Conservation (phyloP, 495 filamentous ascomycete genomes). For the Talaromyces wortmannii region DNA sequence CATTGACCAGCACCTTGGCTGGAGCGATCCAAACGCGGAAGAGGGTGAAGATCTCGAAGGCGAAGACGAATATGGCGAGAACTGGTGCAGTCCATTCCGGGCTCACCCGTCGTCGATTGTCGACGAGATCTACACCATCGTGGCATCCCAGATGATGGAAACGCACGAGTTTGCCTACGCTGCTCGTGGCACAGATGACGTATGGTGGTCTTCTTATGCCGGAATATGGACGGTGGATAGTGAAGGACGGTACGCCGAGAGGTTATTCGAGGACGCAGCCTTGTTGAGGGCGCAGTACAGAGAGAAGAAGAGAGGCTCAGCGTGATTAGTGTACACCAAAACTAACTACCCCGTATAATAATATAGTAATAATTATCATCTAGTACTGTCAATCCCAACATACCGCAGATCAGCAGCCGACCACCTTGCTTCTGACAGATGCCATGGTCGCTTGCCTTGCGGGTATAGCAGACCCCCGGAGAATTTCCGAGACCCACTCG, state of each 20-base stretch:
- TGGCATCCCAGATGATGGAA: neutral
- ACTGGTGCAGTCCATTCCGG: neutral
- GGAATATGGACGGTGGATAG: neutral
- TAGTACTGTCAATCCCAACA: no score
- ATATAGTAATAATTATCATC: no score
- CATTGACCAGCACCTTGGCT: neutral
- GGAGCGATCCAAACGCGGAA: neutral
- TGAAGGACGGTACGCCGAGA: neutral
- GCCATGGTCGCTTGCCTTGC: neutral
- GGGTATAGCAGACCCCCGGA: neutral
- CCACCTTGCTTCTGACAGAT: neutral
- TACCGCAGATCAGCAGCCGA: neutral
- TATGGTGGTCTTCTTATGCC: neutral
- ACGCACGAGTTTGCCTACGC: conserved; percentile 4
- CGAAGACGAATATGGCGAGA: neutral
- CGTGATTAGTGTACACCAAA: no score
- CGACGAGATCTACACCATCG: conserved; percentile 1
- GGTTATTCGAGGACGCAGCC: neutral
- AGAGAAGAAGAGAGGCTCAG: neutral
- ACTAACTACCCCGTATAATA: no score
- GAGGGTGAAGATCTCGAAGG: neutral
- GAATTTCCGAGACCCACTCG: neutral
- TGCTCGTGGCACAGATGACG: neutral
- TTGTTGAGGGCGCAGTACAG: conserved; percentile 1
- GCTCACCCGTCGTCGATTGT: neutral